Evolutionary conservation across 495 filamentous ascomycete species (phyloP).

Genomic region (Aspergillus conjunctus): DNA sequence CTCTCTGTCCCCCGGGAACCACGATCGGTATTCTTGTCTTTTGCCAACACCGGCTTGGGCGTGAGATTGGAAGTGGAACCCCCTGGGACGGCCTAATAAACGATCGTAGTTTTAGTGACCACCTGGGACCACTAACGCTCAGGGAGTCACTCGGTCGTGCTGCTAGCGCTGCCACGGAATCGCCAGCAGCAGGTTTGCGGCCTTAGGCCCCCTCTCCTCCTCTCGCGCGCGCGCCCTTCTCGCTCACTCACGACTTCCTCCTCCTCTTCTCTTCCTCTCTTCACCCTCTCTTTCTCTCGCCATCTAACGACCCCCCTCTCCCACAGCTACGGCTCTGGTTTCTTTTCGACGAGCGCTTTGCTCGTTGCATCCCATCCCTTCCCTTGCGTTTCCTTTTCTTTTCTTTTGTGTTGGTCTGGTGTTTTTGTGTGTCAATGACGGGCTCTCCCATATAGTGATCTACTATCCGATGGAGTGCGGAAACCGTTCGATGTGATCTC

Average conservation of each 20-base stretch:
- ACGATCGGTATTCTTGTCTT: neutral
- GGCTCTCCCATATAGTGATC: constrained; percentile 20
- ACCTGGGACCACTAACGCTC: constrained; percentile 9
- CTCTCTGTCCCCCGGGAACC: neutral
- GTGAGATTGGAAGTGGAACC: constrained; percentile 12
- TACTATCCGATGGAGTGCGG: constrained; percentile 28
- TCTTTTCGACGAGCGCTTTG: constrained; percentile 24
- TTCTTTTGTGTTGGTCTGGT: constrained; percentile 37
- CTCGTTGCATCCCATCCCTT: constrained; percentile 28
- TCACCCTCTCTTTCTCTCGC: constrained; percentile 3
- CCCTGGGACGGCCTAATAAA: constrained; percentile 4
- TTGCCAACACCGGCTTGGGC: constrained; percentile 4
- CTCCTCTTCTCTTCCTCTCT: constrained; percentile 17
- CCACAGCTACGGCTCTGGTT: constrained; percentile 22
- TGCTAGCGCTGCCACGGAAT: constrained; percentile 6
- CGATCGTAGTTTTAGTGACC: constrained; percentile 8
- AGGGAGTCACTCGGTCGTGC: neutral
- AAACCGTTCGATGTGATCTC: constrained; percentile 29
- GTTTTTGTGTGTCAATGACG: constrained; percentile 31
- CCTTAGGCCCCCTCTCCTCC: constrained; percentile 20
- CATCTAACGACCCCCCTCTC: constrained; percentile 19
- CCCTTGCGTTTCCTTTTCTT: constrained; percentile 28
- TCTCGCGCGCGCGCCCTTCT: constrained; percentile 14
- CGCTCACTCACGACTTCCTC: constrained; percentile 17
- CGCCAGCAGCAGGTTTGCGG: constrained; percentile 2